Evolutionary conservation across 371 early-diverging fungal species (phyloP), one percentile per base, ranked within the genome.

Genomic region (Rhizopus arrhizus): DNA sequence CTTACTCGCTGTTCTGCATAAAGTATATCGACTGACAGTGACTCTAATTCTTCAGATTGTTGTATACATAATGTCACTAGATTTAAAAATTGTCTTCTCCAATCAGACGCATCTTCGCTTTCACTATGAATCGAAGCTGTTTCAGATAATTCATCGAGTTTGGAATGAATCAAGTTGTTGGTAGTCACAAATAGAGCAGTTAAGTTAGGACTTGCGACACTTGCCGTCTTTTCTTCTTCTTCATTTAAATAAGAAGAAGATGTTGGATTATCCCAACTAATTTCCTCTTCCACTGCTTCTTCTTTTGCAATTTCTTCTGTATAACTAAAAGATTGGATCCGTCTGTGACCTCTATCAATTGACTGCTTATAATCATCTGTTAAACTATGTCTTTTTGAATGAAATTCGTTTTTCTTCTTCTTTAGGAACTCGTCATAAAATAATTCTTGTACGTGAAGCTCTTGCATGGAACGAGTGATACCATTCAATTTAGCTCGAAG

Each of bases 401-500:
- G 59, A 47, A 35, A 13, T 7, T 22, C 46, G 47, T 51, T 59
- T 42, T 56, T 62, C 34, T 61, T 61, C 22, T 69, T 53, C 38
- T 65, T 66, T 41, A 56, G 46, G 22, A 68, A 56, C 62, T 77
- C 77, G 36, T 73, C 69, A 28, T 68, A 64, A 61, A 73, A 70
- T 32, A 77, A 58, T 49, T 73, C 77, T 32, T 73, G 65, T 45
- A 77, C 72, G 59, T 77, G 77, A 69, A 77, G 73, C 64, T 70
- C 77, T 54, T 77, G 77, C 77, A 77, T 77, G 13, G 77, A 64
- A 48, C 73, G 61, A 58, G 77, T 77, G 74, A 77, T 77, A 31
- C 72, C 72, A 32, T 71, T 73, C 57, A 77, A 65, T 67, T 77
- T 77, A 54, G 74, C 74, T 61, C 74, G 66, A 55, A 77, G 69